Evolutionary conservation across 2,329 filamentous ascomycete species (phyloP).

Genomic region (Neofusicoccum ribis): DNA sequence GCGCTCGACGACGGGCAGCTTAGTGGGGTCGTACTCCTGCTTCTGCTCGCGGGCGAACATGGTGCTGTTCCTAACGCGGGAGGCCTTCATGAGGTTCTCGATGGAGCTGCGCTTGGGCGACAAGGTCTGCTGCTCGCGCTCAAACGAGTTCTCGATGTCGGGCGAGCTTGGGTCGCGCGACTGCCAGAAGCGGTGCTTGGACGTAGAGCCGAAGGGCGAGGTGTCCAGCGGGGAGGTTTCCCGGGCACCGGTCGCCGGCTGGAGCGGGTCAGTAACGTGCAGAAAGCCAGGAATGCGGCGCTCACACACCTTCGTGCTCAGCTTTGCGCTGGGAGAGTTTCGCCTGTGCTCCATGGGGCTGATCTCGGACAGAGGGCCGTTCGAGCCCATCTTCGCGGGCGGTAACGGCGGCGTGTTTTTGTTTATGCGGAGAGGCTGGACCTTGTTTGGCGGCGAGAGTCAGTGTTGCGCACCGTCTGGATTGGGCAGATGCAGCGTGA

Average conservation of each 20-base stretch:
- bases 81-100: conserved; percentile 91
- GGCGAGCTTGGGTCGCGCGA: conserved; percentile 64
- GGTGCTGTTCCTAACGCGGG: conserved; percentile 95
- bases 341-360: conserved; percentile 80
- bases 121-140: conserved; percentile 63
- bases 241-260: conserved; percentile 69
- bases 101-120: conserved; percentile 84
- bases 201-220: conserved; percentile 68
- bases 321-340: conserved; percentile 91
- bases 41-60: conserved; percentile 93
- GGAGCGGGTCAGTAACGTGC: conserved; percentile 29
- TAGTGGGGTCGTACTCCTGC: conserved; percentile 85
- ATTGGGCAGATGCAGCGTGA: neutral
- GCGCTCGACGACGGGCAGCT: conserved; percentile 75
- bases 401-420: conserved; percentile 64
- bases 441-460: conserved; percentile 47
- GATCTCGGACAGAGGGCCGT: conserved; percentile 81
- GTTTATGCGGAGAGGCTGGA: conserved; percentile 77
- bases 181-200: conserved; percentile 90
- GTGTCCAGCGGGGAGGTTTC: conserved; percentile 85
- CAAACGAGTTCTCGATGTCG: conserved; percentile 67
- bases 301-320: conserved; percentile 64
- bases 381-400: conserved; percentile 67
- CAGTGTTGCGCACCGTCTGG: neutral
- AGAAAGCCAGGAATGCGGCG: conserved; percentile 25